Evolutionary conservation across 2,329 filamentous ascomycete species (phyloP).

Genomic region (Aspergillus clavatus): DNA sequence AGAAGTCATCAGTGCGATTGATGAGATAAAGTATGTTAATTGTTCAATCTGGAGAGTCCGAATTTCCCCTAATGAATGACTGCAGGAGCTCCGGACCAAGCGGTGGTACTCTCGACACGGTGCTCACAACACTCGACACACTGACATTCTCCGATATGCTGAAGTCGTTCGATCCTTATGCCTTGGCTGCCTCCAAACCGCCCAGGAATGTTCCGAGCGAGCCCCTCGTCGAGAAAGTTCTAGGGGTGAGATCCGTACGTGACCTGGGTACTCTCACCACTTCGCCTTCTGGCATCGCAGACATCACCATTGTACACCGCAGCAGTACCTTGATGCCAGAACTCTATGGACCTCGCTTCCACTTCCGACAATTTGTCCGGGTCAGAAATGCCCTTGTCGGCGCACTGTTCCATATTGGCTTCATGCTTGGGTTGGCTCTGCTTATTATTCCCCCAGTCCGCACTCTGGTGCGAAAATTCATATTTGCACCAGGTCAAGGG

Average conservation of each 20-base stretch:
- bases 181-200: conserved; percentile 44
- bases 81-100: conserved; percentile 42
- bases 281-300: conserved; percentile 49
- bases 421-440: conserved; percentile 44
- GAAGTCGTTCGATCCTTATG: conserved; percentile 48
- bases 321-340: conserved; percentile 55
- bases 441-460: conserved; percentile 51
- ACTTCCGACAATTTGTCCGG: conserved; percentile 53
- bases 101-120: conserved; percentile 62
- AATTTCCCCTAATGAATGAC: conserved; percentile 7
- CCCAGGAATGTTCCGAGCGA: conserved; percentile 29
- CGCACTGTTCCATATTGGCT: conserved; percentile 45
- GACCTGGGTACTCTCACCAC: conserved; percentile 57
- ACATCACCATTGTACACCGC: conserved; percentile 55
- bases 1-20: conserved; percentile 50
- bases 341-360: conserved; percentile 56
- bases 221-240: conserved; percentile 27
- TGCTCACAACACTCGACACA: conserved; percentile 52
- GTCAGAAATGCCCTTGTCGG: conserved; percentile 48
- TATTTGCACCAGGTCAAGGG: conserved; percentile 50
- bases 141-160: conserved; percentile 45
- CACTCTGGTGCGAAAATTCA: conserved; percentile 44
- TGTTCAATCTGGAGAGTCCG: background rate
- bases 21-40: conserved; percentile 47
- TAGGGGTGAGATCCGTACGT: conserved; percentile 51